A percentile compares a stretch with the other conserved stretches of the same genome.
phyloP scores from a whole-genome alignment of 495 filamentous ascomycete species.

The Articulospora tetracladia region DNA sequence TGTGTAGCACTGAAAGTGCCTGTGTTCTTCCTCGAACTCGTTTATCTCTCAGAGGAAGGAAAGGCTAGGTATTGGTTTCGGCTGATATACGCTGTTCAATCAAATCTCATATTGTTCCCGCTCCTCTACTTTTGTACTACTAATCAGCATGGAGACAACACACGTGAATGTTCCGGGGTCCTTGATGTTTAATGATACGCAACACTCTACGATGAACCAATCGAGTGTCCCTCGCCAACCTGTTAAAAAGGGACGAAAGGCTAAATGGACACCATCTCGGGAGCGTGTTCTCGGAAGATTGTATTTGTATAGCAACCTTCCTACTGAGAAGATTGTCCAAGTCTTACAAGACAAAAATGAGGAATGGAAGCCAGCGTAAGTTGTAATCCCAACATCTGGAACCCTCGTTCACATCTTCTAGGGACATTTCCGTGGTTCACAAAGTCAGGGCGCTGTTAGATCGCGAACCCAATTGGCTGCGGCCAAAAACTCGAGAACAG shows the following conservation, averaged over 20 bases:
- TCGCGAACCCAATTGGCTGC: conserved; percentile 6
- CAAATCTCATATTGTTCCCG: no score
- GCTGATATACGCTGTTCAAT: no score
- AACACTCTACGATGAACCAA: no score
- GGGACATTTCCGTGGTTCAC: not conserved
- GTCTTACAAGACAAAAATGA: conserved; percentile 4
- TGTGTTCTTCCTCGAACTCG: no score
- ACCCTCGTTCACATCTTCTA: not conserved
- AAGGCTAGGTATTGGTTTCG: no score
- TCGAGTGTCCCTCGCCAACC: no score
- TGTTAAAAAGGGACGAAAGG: not conserved
- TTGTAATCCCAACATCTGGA: not conserved
- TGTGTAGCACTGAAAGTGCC: no score
- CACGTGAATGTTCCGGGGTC: no score
- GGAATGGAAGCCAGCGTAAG: conserved; percentile 7
- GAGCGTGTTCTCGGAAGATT: conserved; percentile 1
- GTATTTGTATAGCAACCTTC: conserved; percentile 7
- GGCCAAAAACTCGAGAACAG: conserved; percentile 10
- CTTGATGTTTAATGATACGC: no score
- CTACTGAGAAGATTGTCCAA: not conserved
- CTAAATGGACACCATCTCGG: not conserved
- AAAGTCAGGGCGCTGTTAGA: not conserved
- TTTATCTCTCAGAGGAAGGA: no score
- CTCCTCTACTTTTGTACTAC: no score
- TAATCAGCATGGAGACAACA: no score